Conservation (phyloP, 2,329 filamentous ascomycete genomes). For the Ascochyta koolunga region DNA sequence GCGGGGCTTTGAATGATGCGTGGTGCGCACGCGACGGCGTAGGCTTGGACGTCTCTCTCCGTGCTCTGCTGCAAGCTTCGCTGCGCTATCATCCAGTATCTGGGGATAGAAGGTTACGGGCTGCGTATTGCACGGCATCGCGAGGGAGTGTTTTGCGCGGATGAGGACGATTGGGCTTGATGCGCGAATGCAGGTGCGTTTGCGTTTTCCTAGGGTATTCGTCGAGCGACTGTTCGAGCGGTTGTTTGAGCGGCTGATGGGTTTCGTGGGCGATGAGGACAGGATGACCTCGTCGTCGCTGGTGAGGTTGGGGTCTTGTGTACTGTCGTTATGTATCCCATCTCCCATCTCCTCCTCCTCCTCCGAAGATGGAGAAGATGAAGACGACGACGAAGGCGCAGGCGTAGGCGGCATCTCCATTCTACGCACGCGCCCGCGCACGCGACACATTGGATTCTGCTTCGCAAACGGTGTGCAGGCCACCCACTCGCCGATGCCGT, state of each 20-base stretch:
- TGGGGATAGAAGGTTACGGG: no score
- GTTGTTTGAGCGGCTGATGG: neutral
- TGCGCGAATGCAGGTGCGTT: slow-evolving; percentile 21
- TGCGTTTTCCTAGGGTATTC: slow-evolving; percentile 28
- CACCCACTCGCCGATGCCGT: slow-evolving; percentile 56
- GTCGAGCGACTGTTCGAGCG: neutral
- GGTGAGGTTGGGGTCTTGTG: slow-evolving; percentile 7
- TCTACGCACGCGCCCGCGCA: slow-evolving; percentile 26
- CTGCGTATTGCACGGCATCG: no score
- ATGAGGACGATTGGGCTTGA: slow-evolving; percentile 38
- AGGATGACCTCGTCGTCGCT: slow-evolving; percentile 22
- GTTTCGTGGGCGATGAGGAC: slow-evolving; percentile 25
- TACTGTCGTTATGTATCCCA: no score
- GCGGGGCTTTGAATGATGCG: slow-evolving; percentile 4
- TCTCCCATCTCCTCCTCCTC: no score
- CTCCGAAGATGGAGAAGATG: no score
- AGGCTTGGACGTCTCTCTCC: slow-evolving; percentile 11
- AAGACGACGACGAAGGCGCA: no score
- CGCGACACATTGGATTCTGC: slow-evolving; percentile 22
- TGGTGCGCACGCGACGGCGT: neutral
- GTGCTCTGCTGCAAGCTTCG: slow-evolving; percentile 6
- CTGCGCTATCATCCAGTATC: neutral
- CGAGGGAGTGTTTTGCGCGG: slow-evolving; percentile 22
- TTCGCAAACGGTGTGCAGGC: slow-evolving; percentile 47
- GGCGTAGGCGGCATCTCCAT: slow-evolving; percentile 39